Base-by-base conservation (phyloP, 2,329 filamentous ascomycete species). In the Blumeriella jaapii region DNA sequence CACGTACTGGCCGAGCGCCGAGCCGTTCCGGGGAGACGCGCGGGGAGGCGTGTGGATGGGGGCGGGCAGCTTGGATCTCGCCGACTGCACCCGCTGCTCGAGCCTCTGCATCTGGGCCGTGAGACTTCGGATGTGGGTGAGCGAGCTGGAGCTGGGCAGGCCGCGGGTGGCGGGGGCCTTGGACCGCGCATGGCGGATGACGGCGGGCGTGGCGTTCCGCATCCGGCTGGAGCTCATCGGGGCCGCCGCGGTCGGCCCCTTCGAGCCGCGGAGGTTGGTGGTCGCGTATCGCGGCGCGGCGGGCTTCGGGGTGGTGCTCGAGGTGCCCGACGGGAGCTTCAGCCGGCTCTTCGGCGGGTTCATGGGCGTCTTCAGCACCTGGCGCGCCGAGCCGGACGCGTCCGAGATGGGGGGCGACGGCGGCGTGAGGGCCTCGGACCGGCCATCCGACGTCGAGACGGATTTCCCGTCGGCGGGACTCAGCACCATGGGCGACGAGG, bases 81-180 rank as follows among this genome's bases (percentile, higher is more conserved):
- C 91, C 15, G 80, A 85, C 42, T 96, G 86, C 7, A 98, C 89
- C 28, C 91, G 75, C 44, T 91, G 84, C 58, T 96, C 91, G 42
- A 98, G 77, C 48, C 85, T 83, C 60, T 95, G 85, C 86, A 96
- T 95, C 61, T 96, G 91, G 17, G 85, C 87, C 39, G 93, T 94
- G 46, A 98, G 76, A 18, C 80, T 82, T 45, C 89, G 84, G 53
- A 98, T 93, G 57, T 98, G 91, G 47, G 82, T 82, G 31, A 98
- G 73, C 2, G 91, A 96, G 44, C 65, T 74, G 42, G 68, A 77
- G 34, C 67, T 64, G 16, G 72, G 69, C 24, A 74, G 12, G 3
- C 51, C 52, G 16, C 52, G 49, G 32, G 54, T 57, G 41, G 55
- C 58, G 45, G 49, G 58, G 43, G 52, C 59, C 44, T 62, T 64